phyloP scores from a whole-genome alignment of 805 yeast genomes.

The Henningerozyma blattae region DNA sequence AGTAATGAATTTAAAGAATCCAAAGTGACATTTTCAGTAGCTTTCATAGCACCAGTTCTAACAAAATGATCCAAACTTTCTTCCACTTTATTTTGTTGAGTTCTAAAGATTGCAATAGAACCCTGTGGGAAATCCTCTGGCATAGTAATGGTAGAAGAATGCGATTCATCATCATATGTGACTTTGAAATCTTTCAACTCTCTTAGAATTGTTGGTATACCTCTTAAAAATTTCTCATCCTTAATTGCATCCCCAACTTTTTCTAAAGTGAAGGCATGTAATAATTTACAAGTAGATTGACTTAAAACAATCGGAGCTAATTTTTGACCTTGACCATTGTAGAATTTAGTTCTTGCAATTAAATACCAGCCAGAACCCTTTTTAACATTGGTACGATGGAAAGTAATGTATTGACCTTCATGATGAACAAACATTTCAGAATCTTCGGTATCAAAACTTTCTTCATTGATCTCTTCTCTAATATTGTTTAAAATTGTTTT shows the following conservation, averaged over 20 bases:
- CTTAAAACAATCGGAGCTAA: slow-evolving; percentile 45
- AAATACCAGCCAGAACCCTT: slow-evolving; percentile 84
- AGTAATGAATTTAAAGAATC: slow-evolving; percentile 65
- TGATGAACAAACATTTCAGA: slow-evolving; percentile 92
- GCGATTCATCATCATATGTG: slow-evolving; percentile 28
- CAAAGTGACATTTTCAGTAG: slow-evolving; percentile 47
- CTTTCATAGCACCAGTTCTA: slow-evolving; percentile 67
- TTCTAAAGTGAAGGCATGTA: slow-evolving; percentile 45
- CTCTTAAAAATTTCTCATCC: slow-evolving; percentile 33
- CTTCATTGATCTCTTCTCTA: slow-evolving; percentile 44
- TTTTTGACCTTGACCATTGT: slow-evolving; percentile 34
- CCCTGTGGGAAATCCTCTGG: slow-evolving; percentile 75
- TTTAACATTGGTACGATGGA: slow-evolving; percentile 73
- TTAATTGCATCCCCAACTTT: slow-evolving; percentile 37
- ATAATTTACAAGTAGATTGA: slow-evolving; percentile 47
- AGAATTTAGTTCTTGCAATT: slow-evolving; percentile 77
- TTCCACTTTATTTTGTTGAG: slow-evolving; percentile 57
- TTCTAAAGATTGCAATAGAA: slow-evolving; percentile 72
- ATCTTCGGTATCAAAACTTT: slow-evolving; percentile 36
- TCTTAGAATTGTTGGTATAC: slow-evolving; percentile 54
- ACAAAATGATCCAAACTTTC: slow-evolving; percentile 50
- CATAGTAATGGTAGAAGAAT: slow-evolving; percentile 41
- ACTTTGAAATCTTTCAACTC: slow-evolving; percentile 41
- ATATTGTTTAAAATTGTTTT: slow-evolving; percentile 48
- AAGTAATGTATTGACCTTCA: slow-evolving; percentile 83